Evolutionary conservation across 23 red algal species (phyloP).

Genomic region (Gracilariopsis chorda): DNA sequence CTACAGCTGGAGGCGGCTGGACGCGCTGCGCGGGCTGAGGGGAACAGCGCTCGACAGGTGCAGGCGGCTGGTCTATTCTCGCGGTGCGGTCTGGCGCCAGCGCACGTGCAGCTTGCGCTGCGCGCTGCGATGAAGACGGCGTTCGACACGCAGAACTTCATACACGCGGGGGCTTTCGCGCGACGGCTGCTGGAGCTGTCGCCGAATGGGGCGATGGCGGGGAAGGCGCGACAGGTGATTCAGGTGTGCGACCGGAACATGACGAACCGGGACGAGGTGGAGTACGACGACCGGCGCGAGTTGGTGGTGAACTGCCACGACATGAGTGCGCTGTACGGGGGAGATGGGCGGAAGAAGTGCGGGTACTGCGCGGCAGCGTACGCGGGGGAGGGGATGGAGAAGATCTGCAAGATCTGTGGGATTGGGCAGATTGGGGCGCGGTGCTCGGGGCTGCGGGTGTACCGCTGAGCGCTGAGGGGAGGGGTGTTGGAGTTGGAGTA

Average conservation of each 20-base stretch:
- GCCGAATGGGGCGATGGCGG: slow-evolving; percentile 61
- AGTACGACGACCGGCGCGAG: slow-evolving; percentile 75
- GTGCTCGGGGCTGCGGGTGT: slow-evolving; percentile 36
- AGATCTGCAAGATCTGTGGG: slow-evolving; percentile 60
- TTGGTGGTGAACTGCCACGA: slow-evolving; percentile 68
- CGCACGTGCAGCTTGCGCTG: slow-evolving; percentile 90
- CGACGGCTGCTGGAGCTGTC: slow-evolving; percentile 77
- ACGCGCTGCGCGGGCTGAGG: slow-evolving; percentile 66
- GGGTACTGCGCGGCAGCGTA: slow-evolving; percentile 70
- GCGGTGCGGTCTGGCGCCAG: slow-evolving; percentile 79
- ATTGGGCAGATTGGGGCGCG: slow-evolving; percentile 54
- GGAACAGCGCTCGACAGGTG: slow-evolving; percentile 55
- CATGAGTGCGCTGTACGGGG: slow-evolving; percentile 72
- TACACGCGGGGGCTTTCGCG: slow-evolving; percentile 76
- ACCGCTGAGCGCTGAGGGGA: slow-evolving; percentile 8
- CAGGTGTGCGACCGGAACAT: slow-evolving; percentile 86
- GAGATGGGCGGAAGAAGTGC: slow-evolving; percentile 28
- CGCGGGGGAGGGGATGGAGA: neutral
- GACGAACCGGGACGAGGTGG: slow-evolving; percentile 58
- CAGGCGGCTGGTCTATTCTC: slow-evolving; percentile 93
- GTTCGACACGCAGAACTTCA: slow-evolving; percentile 82
- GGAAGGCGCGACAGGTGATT: slow-evolving; percentile 83
- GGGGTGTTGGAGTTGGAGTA: neutral
- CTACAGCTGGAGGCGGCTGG: slow-evolving; percentile 75
- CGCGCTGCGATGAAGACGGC: slow-evolving; percentile 95